Evolutionary conservation across 106 monocot genomes (phyloP).

Genomic region (Dendrobium nobile): DNA sequence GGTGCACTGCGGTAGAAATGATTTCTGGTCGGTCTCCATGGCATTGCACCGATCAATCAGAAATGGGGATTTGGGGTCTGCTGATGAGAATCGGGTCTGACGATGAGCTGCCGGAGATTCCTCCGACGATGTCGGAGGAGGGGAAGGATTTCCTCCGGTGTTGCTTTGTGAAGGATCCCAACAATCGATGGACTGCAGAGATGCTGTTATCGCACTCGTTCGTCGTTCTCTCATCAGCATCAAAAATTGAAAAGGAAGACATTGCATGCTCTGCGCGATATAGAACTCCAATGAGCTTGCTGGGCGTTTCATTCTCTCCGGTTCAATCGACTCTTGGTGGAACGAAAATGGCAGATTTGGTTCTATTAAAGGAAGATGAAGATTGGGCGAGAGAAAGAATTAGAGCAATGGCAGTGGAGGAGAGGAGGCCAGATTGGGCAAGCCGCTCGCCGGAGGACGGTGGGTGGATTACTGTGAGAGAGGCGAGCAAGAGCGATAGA

Average conservation of each 20-base stretch:
- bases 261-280: background rate
- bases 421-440: background rate
- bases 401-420: no score
- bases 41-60: background rate
- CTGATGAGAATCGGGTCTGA: slow-evolving; percentile 17
- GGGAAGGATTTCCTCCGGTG: slow-evolving; percentile 33
- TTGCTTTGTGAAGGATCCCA: slow-evolving; percentile 23
- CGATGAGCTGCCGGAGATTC: slow-evolving; percentile 18
- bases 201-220: slow-evolving; percentile 34
- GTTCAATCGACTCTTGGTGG: no score
- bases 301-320: background rate
- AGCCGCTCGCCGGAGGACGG: background rate
- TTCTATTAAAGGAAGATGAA: background rate
- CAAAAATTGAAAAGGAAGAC: no score
- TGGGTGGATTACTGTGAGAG: background rate
- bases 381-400: background rate
- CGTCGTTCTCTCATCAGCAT: no score
- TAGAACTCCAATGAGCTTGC: background rate
- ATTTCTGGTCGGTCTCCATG: slow-evolving; percentile 34
- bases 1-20: slow-evolving; percentile 55
- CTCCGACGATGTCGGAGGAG: slow-evolving; percentile 16
- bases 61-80: background rate
- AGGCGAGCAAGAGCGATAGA: background rate
- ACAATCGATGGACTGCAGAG: slow-evolving; percentile 29
- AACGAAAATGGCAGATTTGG: background rate